A percentile compares a stretch with the other conserved stretches of the same genome.
Conservation (phyloP, 129 eudicot species). For the Mikania micrantha region DNA sequence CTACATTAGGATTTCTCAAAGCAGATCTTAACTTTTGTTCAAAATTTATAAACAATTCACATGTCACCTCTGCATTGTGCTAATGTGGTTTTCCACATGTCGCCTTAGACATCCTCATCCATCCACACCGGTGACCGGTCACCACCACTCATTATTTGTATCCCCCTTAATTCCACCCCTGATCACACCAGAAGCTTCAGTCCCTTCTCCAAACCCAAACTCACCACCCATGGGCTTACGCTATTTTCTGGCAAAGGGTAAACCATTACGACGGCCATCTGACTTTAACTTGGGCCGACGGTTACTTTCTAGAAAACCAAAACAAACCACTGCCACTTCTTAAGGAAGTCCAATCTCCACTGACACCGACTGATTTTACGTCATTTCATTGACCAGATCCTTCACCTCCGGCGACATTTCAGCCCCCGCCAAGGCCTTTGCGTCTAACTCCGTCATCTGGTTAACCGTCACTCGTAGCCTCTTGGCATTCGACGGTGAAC, state of each 20-base stretch:
- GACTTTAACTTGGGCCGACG: constrained; percentile 51
- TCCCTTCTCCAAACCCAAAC: constrained; percentile 43
- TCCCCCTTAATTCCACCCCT: no score
- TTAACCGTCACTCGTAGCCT: constrained; percentile 39
- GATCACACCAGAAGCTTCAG: constrained; percentile 39
- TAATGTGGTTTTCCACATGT: no score
- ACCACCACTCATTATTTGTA: neutral
- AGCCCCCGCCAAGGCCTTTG: constrained; percentile 37
- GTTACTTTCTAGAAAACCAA: constrained; percentile 30
- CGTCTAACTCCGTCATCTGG: constrained; percentile 46
- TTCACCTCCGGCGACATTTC: constrained; percentile 43
- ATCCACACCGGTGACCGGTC: no score
- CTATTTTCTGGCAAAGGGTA: constrained; percentile 58
- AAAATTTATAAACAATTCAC: no score
- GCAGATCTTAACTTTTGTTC: no score
- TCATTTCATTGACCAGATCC: constrained; percentile 36
- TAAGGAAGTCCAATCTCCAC: constrained; percentile 33
- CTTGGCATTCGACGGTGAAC: constrained; percentile 30
- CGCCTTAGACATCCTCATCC: no score
- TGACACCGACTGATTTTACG: constrained; percentile 70
- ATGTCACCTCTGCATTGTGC: no score
- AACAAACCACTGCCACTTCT: constrained; percentile 9
- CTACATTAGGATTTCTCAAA: no score
- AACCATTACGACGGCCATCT: constrained; percentile 28
- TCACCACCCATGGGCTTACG: constrained; percentile 45